Base-by-base conservation (phyloP, 1,284 basidiomycete genomes). In the Marasmius oreades region DNA sequence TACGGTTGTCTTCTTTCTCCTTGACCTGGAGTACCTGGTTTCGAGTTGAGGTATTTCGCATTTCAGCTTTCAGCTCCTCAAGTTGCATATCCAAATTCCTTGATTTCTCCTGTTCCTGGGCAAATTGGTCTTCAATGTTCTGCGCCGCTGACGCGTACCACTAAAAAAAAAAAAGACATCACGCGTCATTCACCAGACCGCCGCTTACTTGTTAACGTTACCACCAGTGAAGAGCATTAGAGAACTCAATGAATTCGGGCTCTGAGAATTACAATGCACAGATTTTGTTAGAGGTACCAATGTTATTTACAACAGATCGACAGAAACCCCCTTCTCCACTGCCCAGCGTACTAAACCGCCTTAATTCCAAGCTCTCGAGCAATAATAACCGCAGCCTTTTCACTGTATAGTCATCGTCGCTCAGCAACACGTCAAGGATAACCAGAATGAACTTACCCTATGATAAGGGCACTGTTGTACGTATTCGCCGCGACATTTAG, bases 71-170 rank as follows among this genome's bases (percentile, higher is more conserved):
- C 52, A 86, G 67, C 47, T 74, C 70, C 26, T 71, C 69, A 6
- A 82, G 71, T 36, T 73, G 75, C 31, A 69, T 67, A 51, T 74
- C 71, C 37, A 88, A 70, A 20, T 65, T 61, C 12, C 69, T 63
- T 14, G 74, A 68, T 47, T 70, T 74, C 20, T 62, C 61, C 23
- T 73, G 73, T 63, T 85, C 83, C 16, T 70, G 64, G 51, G 75
- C 67, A 14, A 86, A 72, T 16, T 68, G 63, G 23, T 61, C 66
- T 51, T 79, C 76, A 52, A 77, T 71, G 45, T 77, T 75, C 51
- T 77, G 75, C 5, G 79, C 72, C 53, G 70, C 88, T 89, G 18
- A n/a, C n/a, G n/a, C n/a, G n/a, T n/a, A n/a, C n/a, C n/a, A 63
- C 66, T 16, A n/a, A n/a, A n/a, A n/a, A n/a, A n/a, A n/a, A n/a